Evolutionary conservation across 805 yeast species (phyloP).

Genomic region (Saccharomyces kudriavzevii): DNA sequence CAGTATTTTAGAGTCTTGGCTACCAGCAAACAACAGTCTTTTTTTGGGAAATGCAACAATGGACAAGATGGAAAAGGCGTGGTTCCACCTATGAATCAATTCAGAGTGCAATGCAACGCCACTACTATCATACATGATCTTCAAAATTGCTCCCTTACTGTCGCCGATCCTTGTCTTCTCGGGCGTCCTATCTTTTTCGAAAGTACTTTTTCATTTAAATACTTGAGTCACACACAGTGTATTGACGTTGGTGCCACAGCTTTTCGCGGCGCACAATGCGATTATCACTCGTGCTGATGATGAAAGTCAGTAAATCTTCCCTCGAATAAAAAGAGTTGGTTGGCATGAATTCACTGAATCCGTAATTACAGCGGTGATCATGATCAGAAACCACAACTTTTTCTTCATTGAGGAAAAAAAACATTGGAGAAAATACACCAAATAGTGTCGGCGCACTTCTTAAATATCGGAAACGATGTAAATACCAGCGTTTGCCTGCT

Average conservation of each 20-base stretch:
- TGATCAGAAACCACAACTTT: too few relatives aligned
- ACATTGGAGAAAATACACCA: background rate
- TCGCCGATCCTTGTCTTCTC: background rate
- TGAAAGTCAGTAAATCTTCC: background rate
- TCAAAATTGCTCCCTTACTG: background rate
- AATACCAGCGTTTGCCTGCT: background rate
- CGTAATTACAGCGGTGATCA: background rate
- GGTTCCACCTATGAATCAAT: slow-evolving; percentile 69
- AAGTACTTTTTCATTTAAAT: background rate
- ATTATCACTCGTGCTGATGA: background rate
- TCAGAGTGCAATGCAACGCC: slow-evolving; percentile 8
- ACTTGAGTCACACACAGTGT: background rate
- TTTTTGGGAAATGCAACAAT: slow-evolving; percentile 52
- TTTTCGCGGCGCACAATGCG: background rate
- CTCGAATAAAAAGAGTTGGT: background rate
- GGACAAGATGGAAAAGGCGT: slow-evolving; percentile 64
- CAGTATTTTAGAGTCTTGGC: slow-evolving; percentile 74
- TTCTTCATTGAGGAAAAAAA: background rate
- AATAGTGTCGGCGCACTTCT: background rate
- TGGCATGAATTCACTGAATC: background rate
- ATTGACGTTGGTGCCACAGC: background rate
- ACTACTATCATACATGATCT: background rate
- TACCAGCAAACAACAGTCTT: slow-evolving; percentile 72
- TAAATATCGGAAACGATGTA: background rate
- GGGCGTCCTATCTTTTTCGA: background rate